These are phyloP conservation scores for Ceratocystis cubensis DNA, from an alignment of 2,329 filamentous ascomycete genomes.

Conservation along the genomic window DNA sequence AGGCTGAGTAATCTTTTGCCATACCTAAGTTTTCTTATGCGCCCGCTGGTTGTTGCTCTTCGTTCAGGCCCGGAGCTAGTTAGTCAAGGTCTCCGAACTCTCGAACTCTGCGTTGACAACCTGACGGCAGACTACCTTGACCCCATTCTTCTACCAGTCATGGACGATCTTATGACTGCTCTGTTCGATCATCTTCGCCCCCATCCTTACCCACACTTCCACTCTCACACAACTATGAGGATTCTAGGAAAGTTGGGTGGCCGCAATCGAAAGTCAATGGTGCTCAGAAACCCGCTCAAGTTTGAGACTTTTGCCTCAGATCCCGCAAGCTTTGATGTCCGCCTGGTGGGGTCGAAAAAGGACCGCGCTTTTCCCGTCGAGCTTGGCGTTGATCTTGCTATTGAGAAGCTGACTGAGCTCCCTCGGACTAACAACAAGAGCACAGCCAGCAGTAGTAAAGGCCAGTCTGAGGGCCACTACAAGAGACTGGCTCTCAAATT, in stretches of 20 bases:
- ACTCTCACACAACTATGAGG: conserved; percentile 93
- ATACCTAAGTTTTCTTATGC: conserved; percentile 93
- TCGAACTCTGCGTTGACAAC: conserved; percentile 96
- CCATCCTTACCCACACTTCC: conserved; percentile 91
- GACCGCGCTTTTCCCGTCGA: conserved; percentile 79
- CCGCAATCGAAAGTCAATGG: conserved; percentile 90
- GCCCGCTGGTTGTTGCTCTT: conserved; percentile 88
- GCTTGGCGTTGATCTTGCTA: conserved; percentile 76
- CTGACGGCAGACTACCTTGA: conserved; percentile 95
- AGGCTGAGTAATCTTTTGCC: conserved; percentile 87
- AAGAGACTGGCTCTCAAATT: conserved; percentile 86
- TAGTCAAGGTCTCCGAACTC: conserved; percentile 79
- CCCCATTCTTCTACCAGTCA: conserved; percentile 97
- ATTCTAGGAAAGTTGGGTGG: conserved; percentile 95
- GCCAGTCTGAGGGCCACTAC: conserved; percentile 67
- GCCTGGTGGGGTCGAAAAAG: conserved; percentile 76
- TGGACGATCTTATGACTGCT: conserved; percentile 96
- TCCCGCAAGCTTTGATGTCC: conserved; percentile 71
- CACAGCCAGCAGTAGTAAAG: conserved; percentile 32
- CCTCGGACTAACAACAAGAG: conserved; percentile 44
- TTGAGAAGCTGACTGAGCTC: conserved; percentile 72
- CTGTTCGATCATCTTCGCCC: conserved; percentile 92
- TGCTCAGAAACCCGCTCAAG: conserved; percentile 67
- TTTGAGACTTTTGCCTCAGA: conserved; percentile 85
- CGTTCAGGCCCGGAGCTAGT: conserved; percentile 86